Evolutionary conservation across 164 flowering plant genomes (phyloP), one percentile per base, ranked within the genome.

Genomic region (Buxus sempervirens): DNA sequence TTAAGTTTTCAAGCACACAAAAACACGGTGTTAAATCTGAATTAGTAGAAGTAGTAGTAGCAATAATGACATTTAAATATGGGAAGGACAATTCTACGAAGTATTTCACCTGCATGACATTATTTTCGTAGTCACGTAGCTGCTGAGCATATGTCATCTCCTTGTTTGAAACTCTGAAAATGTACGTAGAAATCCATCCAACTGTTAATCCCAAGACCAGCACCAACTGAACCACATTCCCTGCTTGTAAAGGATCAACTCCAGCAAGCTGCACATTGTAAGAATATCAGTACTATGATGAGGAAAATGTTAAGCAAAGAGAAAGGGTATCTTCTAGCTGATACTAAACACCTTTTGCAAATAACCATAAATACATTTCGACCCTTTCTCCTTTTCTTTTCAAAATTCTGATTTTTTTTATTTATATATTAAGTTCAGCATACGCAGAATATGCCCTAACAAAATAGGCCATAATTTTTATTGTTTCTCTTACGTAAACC

Each of bases 141-240:
- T 93, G 98, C 71, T 89, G 88, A 28, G 92, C 98, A 68, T 93
- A 93, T 9, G 97, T 91, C 97, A 93, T 93, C 65, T 93, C 98
- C 80, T 93, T 93, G 81, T 88, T 93, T 67, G 91, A 85, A 57
- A 93, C 98, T 75, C 98, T 82, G 70, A 93, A 93, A 24, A 93
- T 86, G 68, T 93, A 93, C 16, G 94, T 89, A 1, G 89, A 87
- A 62, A 93, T 90, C 98, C 98, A 93, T 61, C 98, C 98, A 71
- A 93, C 65, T 21, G 94, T 93, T 26, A 93, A 80, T 28, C 98
- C 98, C 77, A 93, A 74, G 12, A 93, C 98, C 72, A 91, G 4
- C 26, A 93, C 86, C 79, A 93, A 69, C 85, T 93, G 96, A 72
- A 93, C 98, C 14, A 87, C 96, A 71, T 93, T 93, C 64, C 98